Conservation (phyloP, 2,329 filamentous ascomycete species). For the Fusarium kyushuense region DNA sequence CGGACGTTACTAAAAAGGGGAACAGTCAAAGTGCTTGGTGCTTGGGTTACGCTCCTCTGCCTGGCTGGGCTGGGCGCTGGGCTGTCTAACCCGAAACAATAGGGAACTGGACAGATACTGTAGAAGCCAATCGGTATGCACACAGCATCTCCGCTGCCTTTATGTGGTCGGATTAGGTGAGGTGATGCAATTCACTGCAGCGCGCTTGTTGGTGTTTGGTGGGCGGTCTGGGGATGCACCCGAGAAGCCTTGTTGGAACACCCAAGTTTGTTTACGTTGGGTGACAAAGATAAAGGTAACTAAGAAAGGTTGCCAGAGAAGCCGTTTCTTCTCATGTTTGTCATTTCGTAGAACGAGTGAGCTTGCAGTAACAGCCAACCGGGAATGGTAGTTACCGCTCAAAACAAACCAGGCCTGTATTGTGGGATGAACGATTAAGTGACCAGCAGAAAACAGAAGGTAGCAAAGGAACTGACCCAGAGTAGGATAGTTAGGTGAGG, state of each 20-base stretch:
- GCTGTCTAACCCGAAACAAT: slow-evolving; percentile 29
- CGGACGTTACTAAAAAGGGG: slow-evolving; percentile 34
- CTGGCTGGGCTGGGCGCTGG: slow-evolving; percentile 12
- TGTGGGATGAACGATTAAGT: slow-evolving; percentile 25
- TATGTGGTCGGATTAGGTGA: slow-evolving; percentile 27
- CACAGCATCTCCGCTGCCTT: slow-evolving; percentile 13
- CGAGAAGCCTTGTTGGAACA: slow-evolving; percentile 7
- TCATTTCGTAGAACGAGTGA: neutral
- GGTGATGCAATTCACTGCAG: slow-evolving; percentile 40
- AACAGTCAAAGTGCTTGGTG: slow-evolving; percentile 14
- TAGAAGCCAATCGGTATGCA: slow-evolving; percentile 26
- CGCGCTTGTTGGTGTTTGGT: slow-evolving; percentile 38
- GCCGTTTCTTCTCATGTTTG: neutral
- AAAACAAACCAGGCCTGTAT: slow-evolving; percentile 8
- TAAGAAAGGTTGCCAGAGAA: neutral
- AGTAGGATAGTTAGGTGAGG: slow-evolving; percentile 19
- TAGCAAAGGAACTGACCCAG: neutral
- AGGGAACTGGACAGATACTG: slow-evolving; percentile 20
- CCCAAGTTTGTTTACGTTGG: neutral
- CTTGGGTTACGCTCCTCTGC: slow-evolving; percentile 8
- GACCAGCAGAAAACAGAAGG: slow-evolving; percentile 12
- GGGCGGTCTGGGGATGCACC: slow-evolving; percentile 30
- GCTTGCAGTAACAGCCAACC: neutral
- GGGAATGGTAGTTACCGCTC: slow-evolving; percentile 4
- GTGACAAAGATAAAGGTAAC: neutral